Evolutionary conservation across 108 stramenopile species (phyloP).

Genomic region (Nitzschia sp.): DNA sequence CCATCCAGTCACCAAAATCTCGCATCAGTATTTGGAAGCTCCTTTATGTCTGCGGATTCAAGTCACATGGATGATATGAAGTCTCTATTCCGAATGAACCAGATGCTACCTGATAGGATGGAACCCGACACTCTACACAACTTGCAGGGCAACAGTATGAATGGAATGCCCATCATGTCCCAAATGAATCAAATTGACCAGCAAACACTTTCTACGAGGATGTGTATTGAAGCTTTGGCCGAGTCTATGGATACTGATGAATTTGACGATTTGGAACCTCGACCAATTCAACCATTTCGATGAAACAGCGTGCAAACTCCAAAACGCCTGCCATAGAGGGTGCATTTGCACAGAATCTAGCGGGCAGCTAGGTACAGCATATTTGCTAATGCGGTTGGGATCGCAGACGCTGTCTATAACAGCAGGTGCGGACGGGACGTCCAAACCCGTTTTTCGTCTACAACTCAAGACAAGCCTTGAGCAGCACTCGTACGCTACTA

Average conservation of each 20-base stretch:
- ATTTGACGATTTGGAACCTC: constrained; percentile 14
- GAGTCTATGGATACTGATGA: constrained; percentile 13
- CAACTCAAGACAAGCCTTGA: no score
- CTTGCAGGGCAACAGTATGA: background rate
- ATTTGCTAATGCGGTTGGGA: no score
- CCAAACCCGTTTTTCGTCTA: no score
- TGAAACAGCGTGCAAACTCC: background rate
- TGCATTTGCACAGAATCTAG: no score
- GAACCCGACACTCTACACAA: background rate
- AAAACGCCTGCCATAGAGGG: no score
- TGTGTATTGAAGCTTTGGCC: constrained; percentile 11
- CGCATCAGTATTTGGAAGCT: background rate
- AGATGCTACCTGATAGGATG: background rate
- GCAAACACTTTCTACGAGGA: background rate
- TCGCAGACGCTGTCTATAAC: no score
- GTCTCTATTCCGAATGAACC: background rate
- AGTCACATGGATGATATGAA: background rate
- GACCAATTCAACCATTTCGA: constrained; percentile 3
- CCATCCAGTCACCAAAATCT: background rate
- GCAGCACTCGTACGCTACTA: no score
- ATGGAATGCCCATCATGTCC: background rate
- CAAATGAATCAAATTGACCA: background rate
- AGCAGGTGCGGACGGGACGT: no score
- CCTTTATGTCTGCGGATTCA: background rate
- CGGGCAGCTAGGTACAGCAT: no score